Percentiles rank a stretch among this genome's conserved stretches.
Conservation (phyloP, 2,329 filamentous ascomycete genomes). For the Fusarium proliferatum region DNA sequence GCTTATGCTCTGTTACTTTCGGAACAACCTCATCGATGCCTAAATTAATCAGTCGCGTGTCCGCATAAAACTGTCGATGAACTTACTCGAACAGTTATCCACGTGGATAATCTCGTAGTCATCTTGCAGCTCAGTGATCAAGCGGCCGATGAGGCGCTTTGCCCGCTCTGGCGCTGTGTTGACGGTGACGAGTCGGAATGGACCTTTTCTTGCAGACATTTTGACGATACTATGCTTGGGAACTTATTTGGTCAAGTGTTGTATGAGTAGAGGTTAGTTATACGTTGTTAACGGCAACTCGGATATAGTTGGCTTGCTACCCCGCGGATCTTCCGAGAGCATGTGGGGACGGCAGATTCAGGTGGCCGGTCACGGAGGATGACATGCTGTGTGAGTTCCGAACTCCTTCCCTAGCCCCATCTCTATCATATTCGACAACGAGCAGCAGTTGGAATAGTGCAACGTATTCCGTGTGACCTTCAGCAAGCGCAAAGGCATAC, state of each 20-base stretch:
- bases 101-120: slow-evolving; percentile 16
- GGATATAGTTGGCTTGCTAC: not conserved
- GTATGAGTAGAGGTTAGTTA: not conserved
- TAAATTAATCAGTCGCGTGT: rapidly evolving
- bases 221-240: rapidly evolving
- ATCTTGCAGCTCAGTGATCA: slow-evolving; percentile 1
- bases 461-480: not conserved
- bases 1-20: slow-evolving; percentile 11
- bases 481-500: not conserved
- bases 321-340: not conserved
- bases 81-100: slow-evolving; percentile 7
- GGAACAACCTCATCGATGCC: slow-evolving; percentile 20
- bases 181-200: slow-evolving; percentile 2
- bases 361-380: not conserved
- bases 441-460: rapidly evolving
- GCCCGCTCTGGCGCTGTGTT: slow-evolving; percentile 16
- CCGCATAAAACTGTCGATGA: no score
- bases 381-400: not conserved
- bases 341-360: not conserved
- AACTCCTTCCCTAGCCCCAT: not conserved
- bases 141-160: slow-evolving; percentile 10
- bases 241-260: rapidly evolving
- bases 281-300: not conserved
- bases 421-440: no score
- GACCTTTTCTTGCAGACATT: slow-evolving; percentile 11